phyloP scores from a whole-genome alignment of 805 yeast genomes.

The Saturnispora gosingensis region DNA sequence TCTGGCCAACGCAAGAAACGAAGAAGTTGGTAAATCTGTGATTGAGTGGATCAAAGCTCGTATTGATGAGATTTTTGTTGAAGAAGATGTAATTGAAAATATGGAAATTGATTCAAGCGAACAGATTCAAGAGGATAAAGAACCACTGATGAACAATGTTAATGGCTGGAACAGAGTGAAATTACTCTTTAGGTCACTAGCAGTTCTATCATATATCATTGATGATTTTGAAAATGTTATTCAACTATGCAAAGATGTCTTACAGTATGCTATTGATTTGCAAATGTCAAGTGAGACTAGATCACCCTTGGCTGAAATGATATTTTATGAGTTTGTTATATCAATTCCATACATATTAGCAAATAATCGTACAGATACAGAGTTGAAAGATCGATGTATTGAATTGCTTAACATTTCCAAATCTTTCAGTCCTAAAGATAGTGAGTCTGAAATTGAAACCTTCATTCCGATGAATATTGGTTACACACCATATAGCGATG shows the following conservation, averaged over 20 bases:
- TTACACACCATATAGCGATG: neutral
- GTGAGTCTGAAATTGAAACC: conserved; percentile 7
- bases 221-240: conserved; percentile 33
- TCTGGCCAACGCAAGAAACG: conserved; percentile 54
- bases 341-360: conserved; percentile 49
- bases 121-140: conserved; percentile 12
- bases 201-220: conserved; percentile 56
- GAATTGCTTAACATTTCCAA: conserved; percentile 39
- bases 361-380: conserved; percentile 19
- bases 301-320: conserved; percentile 55
- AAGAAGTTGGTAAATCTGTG: conserved; percentile 57
- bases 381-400: conserved; percentile 28
- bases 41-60: conserved; percentile 60
- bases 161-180: conserved; percentile 69
- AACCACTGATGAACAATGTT: conserved; percentile 22
- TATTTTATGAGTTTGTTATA: conserved; percentile 51
- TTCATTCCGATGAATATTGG: neutral
- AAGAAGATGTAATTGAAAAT: conserved; percentile 7
- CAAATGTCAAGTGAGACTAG: conserved; percentile 36
- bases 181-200: conserved; percentile 58
- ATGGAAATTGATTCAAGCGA: conserved; percentile 9
- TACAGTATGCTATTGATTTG: conserved; percentile 47
- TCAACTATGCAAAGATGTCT: conserved; percentile 42
- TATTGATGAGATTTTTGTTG: conserved; percentile 42
- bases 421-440: conserved; percentile 13